A percentile compares a stretch with the other conserved stretches of the same genome.
Evolutionary conservation across 495 filamentous ascomycete genomes (phyloP).

Genomic region (Xylaria venustula): DNA sequence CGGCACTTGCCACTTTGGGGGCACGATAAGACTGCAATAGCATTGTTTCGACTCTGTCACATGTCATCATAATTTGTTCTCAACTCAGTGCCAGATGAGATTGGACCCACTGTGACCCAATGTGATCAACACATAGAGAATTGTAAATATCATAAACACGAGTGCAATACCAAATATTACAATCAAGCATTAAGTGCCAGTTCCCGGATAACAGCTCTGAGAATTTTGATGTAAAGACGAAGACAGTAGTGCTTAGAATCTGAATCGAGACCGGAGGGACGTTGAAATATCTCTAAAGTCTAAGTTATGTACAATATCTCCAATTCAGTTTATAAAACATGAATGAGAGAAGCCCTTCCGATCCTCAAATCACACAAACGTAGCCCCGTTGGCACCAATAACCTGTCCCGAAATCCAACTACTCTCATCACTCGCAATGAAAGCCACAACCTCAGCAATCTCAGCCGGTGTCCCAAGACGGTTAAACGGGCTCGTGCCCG

Average conservation of each 20-base stretch:
- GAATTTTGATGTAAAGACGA: too few species aligned
- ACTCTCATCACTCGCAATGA: slow-evolving; percentile 49
- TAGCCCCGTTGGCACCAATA: slow-evolving; percentile 59
- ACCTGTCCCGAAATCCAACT: slow-evolving; percentile 65
- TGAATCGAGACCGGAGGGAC: background rate
- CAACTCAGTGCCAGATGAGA: background rate
- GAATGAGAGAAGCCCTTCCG: background rate
- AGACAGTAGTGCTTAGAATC: background rate
- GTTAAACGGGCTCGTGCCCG: slow-evolving; percentile 50
- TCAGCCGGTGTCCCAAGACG: slow-evolving; percentile 60
- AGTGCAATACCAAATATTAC: background rate
- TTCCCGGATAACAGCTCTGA: background rate
- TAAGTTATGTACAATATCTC: background rate
- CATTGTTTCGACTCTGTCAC: too few species aligned
- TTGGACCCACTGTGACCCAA: background rate
- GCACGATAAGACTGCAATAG: slow-evolving; percentile 33
- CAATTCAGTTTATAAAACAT: background rate
- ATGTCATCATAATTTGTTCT: too few species aligned
- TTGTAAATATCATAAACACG: background rate
- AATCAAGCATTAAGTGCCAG: background rate
- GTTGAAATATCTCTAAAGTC: background rate
- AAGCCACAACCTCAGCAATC: slow-evolving; percentile 56
- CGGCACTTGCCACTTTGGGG: slow-evolving; percentile 68
- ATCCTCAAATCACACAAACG: slow-evolving; percentile 23
- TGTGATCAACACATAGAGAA: background rate